Conservation (phyloP, 257 asterid species). For the Nicotiana tomentosiformis region DNA sequence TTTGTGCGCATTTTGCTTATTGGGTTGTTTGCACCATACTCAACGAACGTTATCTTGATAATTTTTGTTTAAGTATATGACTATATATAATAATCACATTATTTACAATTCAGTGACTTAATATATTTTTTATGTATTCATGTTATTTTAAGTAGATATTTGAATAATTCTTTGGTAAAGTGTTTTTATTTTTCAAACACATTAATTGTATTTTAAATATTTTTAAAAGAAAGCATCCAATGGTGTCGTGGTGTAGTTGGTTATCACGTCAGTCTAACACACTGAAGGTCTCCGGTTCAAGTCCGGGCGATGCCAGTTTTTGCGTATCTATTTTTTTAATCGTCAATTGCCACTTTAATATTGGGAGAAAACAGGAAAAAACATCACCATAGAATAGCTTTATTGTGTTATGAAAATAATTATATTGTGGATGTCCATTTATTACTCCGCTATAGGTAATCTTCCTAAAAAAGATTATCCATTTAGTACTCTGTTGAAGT, state of each 20-base stretch:
- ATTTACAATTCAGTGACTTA: neutral
- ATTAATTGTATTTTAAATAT: no score
- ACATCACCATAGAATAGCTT: no score
- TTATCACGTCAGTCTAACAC: slow-evolving; percentile 89
- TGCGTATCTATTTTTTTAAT: fast-evolving
- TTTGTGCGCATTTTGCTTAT: neutral
- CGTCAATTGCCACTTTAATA: no score
- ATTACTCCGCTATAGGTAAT: no score
- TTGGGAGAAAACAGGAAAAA: neutral
- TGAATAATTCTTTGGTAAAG: neutral
- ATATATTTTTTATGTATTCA: neutral
- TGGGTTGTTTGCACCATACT: neutral
- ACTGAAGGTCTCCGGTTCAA: slow-evolving; percentile 93
- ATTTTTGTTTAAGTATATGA: neutral
- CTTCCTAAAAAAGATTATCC: no score
- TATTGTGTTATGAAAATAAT: no score
- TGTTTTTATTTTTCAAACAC: neutral
- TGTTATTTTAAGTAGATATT: neutral
- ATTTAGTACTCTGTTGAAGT: no score
- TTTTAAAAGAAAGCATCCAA: no score
- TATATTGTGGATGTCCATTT: no score
- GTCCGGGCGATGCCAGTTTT: slow-evolving; percentile 60
- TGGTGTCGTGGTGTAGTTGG: slow-evolving; percentile 88
- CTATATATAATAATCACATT: no score
- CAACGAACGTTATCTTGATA: neutral